Base-by-base conservation (phyloP, 2,329 filamentous ascomycete species). In the Paraphoma sp. region DNA sequence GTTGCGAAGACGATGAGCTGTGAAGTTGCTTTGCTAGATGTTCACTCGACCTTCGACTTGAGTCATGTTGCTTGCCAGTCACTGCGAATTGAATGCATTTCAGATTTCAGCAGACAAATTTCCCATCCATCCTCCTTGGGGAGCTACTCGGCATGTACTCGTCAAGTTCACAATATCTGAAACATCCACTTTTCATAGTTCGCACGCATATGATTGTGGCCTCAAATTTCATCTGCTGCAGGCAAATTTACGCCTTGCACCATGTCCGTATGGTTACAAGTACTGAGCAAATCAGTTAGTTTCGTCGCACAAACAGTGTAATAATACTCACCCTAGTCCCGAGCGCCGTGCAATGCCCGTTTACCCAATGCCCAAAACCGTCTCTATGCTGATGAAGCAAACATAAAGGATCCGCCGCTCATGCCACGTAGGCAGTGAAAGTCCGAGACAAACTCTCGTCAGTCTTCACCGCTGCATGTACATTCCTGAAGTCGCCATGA, bases 401-500 rank as follows among this genome's bases (percentile, higher is more conserved):
- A 47, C 33, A 40, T 16, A 2, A 38, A 28, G 4, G 6, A 23
- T 40, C n/a, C 16, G 11, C 9, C 33, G n/a, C 4, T 29, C 6
- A 23, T 23, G 23, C 23, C 33, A 38, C 6, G 33, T 38, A n/a
- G n/a, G n/a, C 33, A n/a, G 3, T 38, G 3, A 3, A 3, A 2
- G 33, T n/a, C 33, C 33, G 33, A 38, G 33, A 42, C 40, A 14
- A n/a, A 10, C 5, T 42, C 40, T 42, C 12, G 8, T 4, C 16
- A n/a, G n/a, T 9, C n/a, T 11, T 64, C 53, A 68, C 30, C 67
- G 65, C 48, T 66, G 67, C 64, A 69, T 62, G 41, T 69, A 67
- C 55, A 66, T 60, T 48, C 67, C 67, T 8, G 65, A 64, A n/a
- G 62, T 65, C 43, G 63, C 59, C 67, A 69, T 69, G 45, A 66